Percentiles rank a stretch among this genome's conserved stretches.
These are phyloP conservation scores for Candida sanyaensis DNA, from an alignment of 1,139 yeast genomes.

Conservation along the genomic window DNA sequence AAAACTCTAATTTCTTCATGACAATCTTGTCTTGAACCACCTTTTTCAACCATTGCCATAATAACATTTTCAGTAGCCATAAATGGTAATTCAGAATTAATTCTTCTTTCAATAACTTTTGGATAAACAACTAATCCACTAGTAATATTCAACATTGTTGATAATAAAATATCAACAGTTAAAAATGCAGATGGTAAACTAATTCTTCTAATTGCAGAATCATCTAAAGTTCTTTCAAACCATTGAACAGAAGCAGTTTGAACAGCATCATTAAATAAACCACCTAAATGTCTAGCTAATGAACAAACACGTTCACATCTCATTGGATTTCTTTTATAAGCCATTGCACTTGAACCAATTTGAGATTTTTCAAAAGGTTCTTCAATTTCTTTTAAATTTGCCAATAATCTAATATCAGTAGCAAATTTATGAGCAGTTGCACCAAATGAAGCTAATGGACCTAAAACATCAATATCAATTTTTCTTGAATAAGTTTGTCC, in stretches of 20 bases:
- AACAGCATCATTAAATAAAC: constrained; percentile 87
- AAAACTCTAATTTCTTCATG: constrained; percentile 97
- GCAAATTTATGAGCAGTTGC: constrained; percentile 98
- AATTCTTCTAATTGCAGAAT: constrained; percentile 96
- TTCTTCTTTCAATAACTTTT: constrained; percentile 96
- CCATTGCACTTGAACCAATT: constrained; percentile 99
- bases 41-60: constrained; percentile 99
- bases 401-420: constrained; percentile 92
- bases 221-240: constrained; percentile 99
- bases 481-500: constrained; percentile 99
- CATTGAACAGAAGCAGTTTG: constrained; percentile 98
- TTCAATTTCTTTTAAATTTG: constrained; percentile 95
- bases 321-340: constrained; percentile 99
- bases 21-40: constrained; percentile 97
- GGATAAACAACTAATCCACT: constrained; percentile 97
- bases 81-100: constrained; percentile 92
- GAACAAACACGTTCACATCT: constrained; percentile 99
- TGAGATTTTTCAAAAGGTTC: constrained; percentile 98
- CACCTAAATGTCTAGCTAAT: constrained; percentile 90
- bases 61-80: constrained; percentile 99
- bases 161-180: constrained; percentile 90
- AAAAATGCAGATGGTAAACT: constrained; percentile 95
- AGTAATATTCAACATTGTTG: constrained; percentile 88
- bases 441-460: constrained; percentile 91
- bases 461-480: constrained; percentile 91